Base-by-base conservation (phyloP, 129 eudicot species). In the Artemisia annua region DNA sequence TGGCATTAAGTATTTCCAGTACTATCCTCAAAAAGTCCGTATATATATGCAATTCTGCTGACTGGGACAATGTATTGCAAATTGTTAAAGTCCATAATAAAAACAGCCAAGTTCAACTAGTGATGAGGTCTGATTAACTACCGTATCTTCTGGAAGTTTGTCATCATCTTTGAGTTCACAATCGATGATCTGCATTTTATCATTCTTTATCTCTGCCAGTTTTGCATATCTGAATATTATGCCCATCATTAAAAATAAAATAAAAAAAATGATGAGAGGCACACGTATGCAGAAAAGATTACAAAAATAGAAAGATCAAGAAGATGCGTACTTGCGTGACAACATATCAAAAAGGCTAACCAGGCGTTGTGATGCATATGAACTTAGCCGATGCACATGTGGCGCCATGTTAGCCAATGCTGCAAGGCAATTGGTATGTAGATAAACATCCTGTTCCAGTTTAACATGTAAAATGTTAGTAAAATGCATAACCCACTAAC, bases 351-450 rank as follows among this genome's bases (percentile, higher is more conserved):
- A 94, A 78, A 90, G 97, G 96, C 96, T 86, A 76, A 94, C 96
- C 65, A 94, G 76, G 48, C 95, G 87, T 81, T 94, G 98, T 51
- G 98, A 87, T 65, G 98, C 97, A 84, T 90, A 94, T 16, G 93
- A 88, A 81, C 90, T 88, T 75, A 94, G 74, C 58, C 89, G 90
- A 77, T 94, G 96, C 58, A 88, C 97, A 68, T 94, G 92, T 52
- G 98, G 97, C 2, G 98, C 98, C 97, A 94, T 94, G 78, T 94
- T 94, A 43, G 97, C 97, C 84, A 94, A 85, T 58, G 92, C 86
- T 75, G 96, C 98, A 57, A 94, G 91, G 67, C 98, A 94, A 82
- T 94, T 94, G 66, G 98, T 94, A 75, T 94, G 98, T 59, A 94
- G 96, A 85, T 94, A 94, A 72, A 94, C 89, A 86, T 94, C 97